phyloP scores from a whole-genome alignment of 192 early-diverging fungal species.

The Linnemannia hyalina region DNA sequence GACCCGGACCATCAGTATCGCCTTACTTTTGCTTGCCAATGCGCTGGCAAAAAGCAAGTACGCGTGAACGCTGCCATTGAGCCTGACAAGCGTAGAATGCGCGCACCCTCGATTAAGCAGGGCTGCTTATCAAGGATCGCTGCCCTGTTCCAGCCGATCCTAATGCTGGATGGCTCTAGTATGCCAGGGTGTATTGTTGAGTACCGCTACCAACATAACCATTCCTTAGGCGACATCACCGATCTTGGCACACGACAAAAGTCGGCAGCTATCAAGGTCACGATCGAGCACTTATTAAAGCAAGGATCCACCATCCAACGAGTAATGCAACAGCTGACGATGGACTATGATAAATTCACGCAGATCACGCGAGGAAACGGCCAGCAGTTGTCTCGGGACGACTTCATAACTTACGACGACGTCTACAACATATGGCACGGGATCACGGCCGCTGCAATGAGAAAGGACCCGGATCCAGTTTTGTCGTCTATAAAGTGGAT shows the following conservation, averaged over 20 bases:
- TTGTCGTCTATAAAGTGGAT: constrained; percentile 23
- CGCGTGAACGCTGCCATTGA: background rate
- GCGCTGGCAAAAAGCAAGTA: constrained; percentile 11
- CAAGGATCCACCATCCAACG: too few relatives aligned
- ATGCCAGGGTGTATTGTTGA: background rate
- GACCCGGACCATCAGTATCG: background rate
- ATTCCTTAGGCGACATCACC: too few relatives aligned
- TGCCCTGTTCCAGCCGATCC: background rate
- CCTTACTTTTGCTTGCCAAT: constrained; percentile 10
- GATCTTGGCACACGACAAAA: too few relatives aligned
- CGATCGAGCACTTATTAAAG: too few relatives aligned
- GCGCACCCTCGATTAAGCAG: background rate
- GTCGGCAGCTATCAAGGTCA: too few relatives aligned
- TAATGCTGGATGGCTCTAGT: background rate
- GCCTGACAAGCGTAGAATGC: constrained; percentile 12
- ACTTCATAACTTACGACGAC: too few relatives aligned
- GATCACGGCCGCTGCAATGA: constrained; percentile 9
- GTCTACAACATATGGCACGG: too few relatives aligned
- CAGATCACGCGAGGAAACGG: too few relatives aligned
- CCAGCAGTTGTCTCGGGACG: too few relatives aligned
- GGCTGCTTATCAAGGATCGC: constrained; percentile 10
- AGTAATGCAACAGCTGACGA: too few relatives aligned
- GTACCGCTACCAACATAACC: constrained; percentile 32
- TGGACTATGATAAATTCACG: too few relatives aligned
- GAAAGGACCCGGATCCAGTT: constrained; percentile 16